These are phyloP conservation scores for Colletotrichum destructivum DNA, from an alignment of 2,329 filamentous ascomycete species.

Conservation along the genomic window DNA sequence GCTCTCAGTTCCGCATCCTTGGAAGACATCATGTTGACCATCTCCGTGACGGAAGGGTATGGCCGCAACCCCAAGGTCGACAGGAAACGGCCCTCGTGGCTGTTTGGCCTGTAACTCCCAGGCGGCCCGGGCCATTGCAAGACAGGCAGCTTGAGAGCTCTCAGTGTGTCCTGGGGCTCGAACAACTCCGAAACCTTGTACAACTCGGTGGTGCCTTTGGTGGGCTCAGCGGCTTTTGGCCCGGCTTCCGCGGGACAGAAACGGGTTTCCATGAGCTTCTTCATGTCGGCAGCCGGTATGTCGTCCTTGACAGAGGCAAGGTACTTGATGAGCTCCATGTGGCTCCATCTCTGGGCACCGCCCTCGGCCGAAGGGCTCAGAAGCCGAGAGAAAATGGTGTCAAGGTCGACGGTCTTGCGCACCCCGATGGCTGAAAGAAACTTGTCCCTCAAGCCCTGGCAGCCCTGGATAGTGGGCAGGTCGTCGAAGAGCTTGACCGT, in stretches of 20 bases:
- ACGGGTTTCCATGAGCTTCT: constrained; percentile 81
- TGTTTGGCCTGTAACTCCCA: constrained; percentile 74
- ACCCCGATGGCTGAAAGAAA: constrained; percentile 88
- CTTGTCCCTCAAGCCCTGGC: constrained; percentile 90
- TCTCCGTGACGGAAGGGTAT: constrained; percentile 79
- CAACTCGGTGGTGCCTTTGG: constrained; percentile 65
- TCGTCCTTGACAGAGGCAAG: constrained; percentile 91
- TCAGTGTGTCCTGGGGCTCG: constrained; percentile 80
- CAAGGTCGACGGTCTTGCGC: constrained; percentile 93
- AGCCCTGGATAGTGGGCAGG: constrained; percentile 83
- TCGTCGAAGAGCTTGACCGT: constrained; percentile 97
- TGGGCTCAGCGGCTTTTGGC: constrained; percentile 68
- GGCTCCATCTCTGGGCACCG: constrained; percentile 83
- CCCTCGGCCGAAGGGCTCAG: constrained; percentile 72
- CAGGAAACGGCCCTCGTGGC: constrained; percentile 83
- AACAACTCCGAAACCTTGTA: constrained; percentile 86
- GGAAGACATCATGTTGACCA: constrained; percentile 84
- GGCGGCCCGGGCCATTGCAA: constrained; percentile 83
- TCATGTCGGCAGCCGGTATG: constrained; percentile 87
- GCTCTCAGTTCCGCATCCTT: constrained; percentile 72
- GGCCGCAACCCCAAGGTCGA: constrained; percentile 79
- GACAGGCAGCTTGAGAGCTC: constrained; percentile 80
- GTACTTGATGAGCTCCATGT: constrained; percentile 95
- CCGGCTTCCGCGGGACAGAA: constrained; percentile 86
- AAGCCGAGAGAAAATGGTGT: constrained; percentile 91